These are phyloP conservation scores for Myxozyma melibiosi DNA, from an alignment of 805 yeast species.

Conservation along the genomic window DNA sequence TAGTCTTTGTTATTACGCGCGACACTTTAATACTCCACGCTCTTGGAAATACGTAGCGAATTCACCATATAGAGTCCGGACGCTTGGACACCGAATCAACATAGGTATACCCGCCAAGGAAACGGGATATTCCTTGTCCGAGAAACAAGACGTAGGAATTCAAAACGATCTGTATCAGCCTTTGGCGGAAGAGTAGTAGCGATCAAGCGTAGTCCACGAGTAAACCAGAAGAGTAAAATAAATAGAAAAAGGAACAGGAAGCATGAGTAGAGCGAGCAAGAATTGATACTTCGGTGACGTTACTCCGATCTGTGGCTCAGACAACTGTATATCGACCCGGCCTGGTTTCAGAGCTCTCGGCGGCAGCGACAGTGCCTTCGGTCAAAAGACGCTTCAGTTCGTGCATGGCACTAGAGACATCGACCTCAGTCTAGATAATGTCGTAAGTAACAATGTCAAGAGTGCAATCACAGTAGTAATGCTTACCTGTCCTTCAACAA, in stretches of 20 bases:
- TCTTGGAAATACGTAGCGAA: too few species aligned
- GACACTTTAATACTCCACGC: too few species aligned
- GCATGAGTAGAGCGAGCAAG: background rate
- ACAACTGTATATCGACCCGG: constrained; percentile 37
- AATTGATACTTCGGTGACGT: background rate
- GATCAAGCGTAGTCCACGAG: background rate
- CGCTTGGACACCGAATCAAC: too few species aligned
- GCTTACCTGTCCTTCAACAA: constrained; percentile 65
- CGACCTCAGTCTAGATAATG: constrained; percentile 30
- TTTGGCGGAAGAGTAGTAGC: background rate
- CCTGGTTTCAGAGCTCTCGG: constrained; percentile 29
- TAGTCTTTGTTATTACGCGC: too few species aligned
- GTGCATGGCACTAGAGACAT: constrained; percentile 37
- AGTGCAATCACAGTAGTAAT: too few species aligned
- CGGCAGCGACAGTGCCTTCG: constrained; percentile 35
- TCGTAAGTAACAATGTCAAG: background rate
- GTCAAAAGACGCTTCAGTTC: constrained; percentile 35
- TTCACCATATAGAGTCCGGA: too few species aligned
- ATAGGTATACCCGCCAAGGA: too few species aligned
- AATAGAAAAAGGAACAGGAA: background rate
- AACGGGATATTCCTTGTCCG: too few species aligned
- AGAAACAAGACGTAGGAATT: too few species aligned
- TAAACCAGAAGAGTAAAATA: background rate
- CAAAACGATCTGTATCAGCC: too few species aligned
- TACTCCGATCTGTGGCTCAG: constrained; percentile 1